Evolutionary conservation across 2,329 filamentous ascomycete genomes (phyloP).

Genomic region (Thielaviopsis cerberus): DNA sequence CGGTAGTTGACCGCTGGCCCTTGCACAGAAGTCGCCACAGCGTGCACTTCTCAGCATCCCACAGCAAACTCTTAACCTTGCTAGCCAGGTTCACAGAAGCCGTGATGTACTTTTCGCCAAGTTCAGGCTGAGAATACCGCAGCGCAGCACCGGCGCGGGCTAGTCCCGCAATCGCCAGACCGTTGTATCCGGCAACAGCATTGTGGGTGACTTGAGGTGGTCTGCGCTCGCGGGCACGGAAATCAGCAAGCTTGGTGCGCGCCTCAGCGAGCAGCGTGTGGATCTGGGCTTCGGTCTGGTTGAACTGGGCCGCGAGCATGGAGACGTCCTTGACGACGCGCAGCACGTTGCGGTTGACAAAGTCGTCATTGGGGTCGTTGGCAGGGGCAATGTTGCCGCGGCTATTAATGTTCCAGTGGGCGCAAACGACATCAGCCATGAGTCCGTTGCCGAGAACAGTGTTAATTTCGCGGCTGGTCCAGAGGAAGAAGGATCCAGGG

Average conservation of each 20-base stretch:
- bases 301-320: constrained; percentile 57
- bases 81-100: constrained; percentile 49
- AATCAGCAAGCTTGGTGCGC: constrained; percentile 46
- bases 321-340: constrained; percentile 48
- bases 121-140: constrained; percentile 36
- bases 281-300: constrained; percentile 50
- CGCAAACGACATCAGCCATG: constrained; percentile 33
- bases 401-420: constrained; percentile 66
- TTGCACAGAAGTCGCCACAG: constrained; percentile 60
- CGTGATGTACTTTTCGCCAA: constrained; percentile 40
- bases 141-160: constrained; percentile 55
- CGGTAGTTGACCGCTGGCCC: constrained; percentile 29
- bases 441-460: constrained; percentile 38
- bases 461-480: constrained; percentile 76
- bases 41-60: constrained; percentile 40
- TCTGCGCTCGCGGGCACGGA: constrained; percentile 56
- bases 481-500: constrained; percentile 87
- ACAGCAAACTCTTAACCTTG: constrained; percentile 59
- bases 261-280: constrained; percentile 47
- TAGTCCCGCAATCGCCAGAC: constrained; percentile 69
- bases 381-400: constrained; percentile 72
- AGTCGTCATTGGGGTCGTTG: constrained; percentile 81
- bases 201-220: constrained; percentile 73
- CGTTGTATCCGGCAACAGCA: constrained; percentile 73
- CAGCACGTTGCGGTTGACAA: constrained; percentile 83